Evolutionary conservation across 805 yeast genomes (phyloP).

Genomic region (Pichia insulana): DNA sequence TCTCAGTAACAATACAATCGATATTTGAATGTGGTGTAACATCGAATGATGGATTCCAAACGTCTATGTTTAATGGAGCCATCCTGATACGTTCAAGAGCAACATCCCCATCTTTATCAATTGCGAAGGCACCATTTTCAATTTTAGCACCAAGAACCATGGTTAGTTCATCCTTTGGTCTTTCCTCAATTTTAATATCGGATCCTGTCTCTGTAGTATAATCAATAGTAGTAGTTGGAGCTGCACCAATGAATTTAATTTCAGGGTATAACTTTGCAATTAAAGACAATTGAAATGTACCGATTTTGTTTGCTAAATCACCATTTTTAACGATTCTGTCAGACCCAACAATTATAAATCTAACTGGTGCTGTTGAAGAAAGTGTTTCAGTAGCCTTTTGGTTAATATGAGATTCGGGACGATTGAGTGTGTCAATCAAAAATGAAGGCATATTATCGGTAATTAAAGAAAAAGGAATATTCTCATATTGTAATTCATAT

Average conservation of each 20-base stretch:
- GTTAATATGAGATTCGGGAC: conserved; percentile 18
- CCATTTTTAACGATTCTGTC: conserved; percentile 91
- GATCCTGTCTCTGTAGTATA: conserved; percentile 55
- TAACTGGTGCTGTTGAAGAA: conserved; percentile 51
- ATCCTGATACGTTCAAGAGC: conserved; percentile 50
- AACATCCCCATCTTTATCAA: conserved; percentile 16
- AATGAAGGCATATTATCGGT: conserved; percentile 91
- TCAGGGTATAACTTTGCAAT: conserved; percentile 55
- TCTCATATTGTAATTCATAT: conserved; percentile 76
- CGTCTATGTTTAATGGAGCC: conserved; percentile 77
- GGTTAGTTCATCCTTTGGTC: conserved; percentile 75
- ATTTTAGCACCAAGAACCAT: conserved; percentile 62
- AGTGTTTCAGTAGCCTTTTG: conserved; percentile 14
- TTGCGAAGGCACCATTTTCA: conserved; percentile 26
- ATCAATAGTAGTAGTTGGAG: conserved; percentile 90
- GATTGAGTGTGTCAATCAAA: conserved; percentile 40
- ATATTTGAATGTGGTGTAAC: conserved; percentile 79
- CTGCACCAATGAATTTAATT: conserved; percentile 85
- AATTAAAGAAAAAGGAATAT: conserved; percentile 79
- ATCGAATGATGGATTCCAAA: conserved; percentile 97
- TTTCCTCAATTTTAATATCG: conserved; percentile 75
- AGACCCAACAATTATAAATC: conserved; percentile 88
- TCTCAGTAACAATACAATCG: conserved; percentile 87
- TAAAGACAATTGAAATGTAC: conserved; percentile 82
- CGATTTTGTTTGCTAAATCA: conserved; percentile 94